Conservation (phyloP, 1,284 basidiomycete species). For the Ceratobasidium sp. region DNA sequence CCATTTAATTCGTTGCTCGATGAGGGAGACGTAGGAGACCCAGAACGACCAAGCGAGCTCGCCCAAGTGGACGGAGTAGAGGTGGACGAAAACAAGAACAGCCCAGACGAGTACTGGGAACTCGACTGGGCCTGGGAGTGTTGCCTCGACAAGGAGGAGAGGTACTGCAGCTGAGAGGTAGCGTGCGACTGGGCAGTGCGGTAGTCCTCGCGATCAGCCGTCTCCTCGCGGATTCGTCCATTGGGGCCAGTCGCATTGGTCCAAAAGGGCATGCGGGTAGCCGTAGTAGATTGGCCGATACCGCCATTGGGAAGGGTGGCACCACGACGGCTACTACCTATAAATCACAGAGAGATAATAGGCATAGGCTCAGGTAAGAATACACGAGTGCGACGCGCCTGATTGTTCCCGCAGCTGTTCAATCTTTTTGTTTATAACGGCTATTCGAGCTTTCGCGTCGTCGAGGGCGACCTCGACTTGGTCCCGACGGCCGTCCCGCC, state of each 20-base stretch:
- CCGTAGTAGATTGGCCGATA: conserved; percentile 51
- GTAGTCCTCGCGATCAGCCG: conserved; percentile 31
- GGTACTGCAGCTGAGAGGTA: conserved; percentile 31
- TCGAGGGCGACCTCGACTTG: conserved; percentile 82
- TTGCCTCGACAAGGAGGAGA: conserved; percentile 28
- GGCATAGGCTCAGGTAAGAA: not conserved
- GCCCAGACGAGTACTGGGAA: conserved; percentile 20
- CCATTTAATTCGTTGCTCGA: conserved; percentile 56
- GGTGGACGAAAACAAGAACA: conserved; percentile 58
- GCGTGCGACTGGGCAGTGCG: conserved; percentile 38
- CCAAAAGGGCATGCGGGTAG: conserved; percentile 58
- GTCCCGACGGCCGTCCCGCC: conserved; percentile 60
- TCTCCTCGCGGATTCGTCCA: conserved; percentile 41
- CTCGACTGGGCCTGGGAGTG: conserved; percentile 27
- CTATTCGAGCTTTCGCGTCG: conserved; percentile 76
- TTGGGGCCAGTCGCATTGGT: conserved; percentile 48
- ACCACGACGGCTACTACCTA: conserved; percentile 43
- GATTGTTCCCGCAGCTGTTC: conserved; percentile 63
- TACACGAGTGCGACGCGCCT: conserved; percentile 40
- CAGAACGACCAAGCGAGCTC: conserved; percentile 57
- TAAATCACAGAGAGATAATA: not conserved
- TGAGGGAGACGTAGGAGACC: conserved; percentile 60
- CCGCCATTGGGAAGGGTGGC: conserved; percentile 16
- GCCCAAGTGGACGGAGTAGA: conserved; percentile 62
- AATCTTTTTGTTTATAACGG: conserved; percentile 69